Base-by-base conservation (phyloP, 2,329 filamentous ascomycete species). In the Colletotrichum sp. region DNA sequence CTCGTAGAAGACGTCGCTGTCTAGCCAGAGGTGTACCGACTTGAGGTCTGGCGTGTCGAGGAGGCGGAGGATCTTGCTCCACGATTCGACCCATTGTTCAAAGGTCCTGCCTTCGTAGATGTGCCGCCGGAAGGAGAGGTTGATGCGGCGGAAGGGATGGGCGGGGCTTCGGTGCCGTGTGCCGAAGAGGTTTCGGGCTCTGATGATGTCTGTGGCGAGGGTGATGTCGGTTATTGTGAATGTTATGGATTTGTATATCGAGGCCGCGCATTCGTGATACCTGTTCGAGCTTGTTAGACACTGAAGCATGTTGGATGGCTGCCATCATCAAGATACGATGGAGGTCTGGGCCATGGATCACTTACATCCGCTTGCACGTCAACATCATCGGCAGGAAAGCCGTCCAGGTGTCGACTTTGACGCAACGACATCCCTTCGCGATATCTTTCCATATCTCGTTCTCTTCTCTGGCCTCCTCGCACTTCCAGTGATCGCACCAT, bases 401-500 rank as follows among this genome's bases (percentile, higher is more conserved):
- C 2, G 73, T 63, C 69, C 63, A 76, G 8, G 64, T 49, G 2
- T 69, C 57, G 64, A 49, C 13, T 3, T 30, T 32, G 16, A 49
- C 30, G 22, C 63, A 34, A 25, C 27, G 27, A 19, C 57, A 55
- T 6, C 73, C 27, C 13, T 57, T 63, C 36, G 39, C 39, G 12
- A 76, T 64, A 6, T 39, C 32, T 19, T 57, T 64, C 73, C 69
- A 76, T 8, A 69, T 69, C 32, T 72, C 63, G 4, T 49, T 57
- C 29, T 72, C 63, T 11, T 73, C 69, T 11, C 63, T 59, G n/a
- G 69, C 64, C 32, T 73, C 73, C 9, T 76, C 64, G n/a, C 69
- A 76, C 59, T 55, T 72, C 73, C 69, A 76, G 32, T 73, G 73
- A 36, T 76, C 73, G 11, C 73, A 72, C 70, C 73, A 76, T 0